Evolutionary conservation across 768 basidiomycete species (phyloP).

Genomic region (Pleurotus ostreatus): DNA sequence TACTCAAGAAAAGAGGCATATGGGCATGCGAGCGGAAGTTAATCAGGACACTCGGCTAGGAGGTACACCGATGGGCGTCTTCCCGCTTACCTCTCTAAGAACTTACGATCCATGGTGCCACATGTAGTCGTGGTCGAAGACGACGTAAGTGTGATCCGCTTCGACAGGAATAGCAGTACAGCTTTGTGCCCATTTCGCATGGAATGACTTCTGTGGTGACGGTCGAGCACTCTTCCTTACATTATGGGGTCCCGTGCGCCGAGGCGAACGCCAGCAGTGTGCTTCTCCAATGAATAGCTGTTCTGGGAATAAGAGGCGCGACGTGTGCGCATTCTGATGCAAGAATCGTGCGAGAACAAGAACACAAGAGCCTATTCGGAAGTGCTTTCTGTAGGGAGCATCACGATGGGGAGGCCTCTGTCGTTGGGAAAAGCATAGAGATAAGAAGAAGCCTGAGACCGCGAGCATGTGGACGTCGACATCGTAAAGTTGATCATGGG

Average conservation of each 20-base stretch:
- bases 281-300: no score
- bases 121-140: not conserved
- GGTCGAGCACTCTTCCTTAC: no score
- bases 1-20: not conserved
- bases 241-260: no score
- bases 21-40: conserved; percentile 8
- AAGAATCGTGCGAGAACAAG: not conserved
- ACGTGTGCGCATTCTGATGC: not conserved
- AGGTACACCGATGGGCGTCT: not conserved
- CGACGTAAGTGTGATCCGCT: conserved; percentile 1
- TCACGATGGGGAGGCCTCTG: not conserved
- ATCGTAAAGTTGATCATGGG: conserved; percentile 3
- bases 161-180: not conserved
- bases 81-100: not conserved
- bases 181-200: no score
- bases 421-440: not conserved
- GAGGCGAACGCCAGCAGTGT: no score
- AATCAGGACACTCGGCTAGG: conserved; percentile 3
- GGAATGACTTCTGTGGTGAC: no score
- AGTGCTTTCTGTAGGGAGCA: not conserved
- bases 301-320: not conserved
- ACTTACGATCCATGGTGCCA: not conserved
- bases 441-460: conserved; percentile 6
- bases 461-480: conserved; percentile 4
- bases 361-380: not conserved